These are phyloP conservation scores for Pseudogymnoascus sp. DNA, from an alignment of 2,329 filamentous ascomycete genomes.

Conservation along the genomic window DNA sequence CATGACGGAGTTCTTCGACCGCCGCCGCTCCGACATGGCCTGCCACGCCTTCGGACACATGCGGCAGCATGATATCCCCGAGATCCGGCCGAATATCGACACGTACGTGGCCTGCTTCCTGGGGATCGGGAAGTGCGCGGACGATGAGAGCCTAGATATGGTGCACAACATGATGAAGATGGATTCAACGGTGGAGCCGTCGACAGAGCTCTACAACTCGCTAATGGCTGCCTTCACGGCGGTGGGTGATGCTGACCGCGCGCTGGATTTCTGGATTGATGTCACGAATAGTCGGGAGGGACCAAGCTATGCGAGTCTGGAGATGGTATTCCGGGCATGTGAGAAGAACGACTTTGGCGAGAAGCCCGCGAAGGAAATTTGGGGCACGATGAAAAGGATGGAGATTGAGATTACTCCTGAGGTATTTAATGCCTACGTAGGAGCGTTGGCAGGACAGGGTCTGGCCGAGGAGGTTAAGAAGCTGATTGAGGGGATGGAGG, in stretches of 20 bases:
- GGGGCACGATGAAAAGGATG: slow-evolving; percentile 62
- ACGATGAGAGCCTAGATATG: slow-evolving; percentile 58
- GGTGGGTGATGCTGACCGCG: slow-evolving; percentile 56
- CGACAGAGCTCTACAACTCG: slow-evolving; percentile 70
- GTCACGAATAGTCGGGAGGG: slow-evolving; percentile 81
- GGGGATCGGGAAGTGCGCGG: slow-evolving; percentile 55
- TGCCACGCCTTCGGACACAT: slow-evolving; percentile 85
- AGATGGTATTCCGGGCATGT: slow-evolving; percentile 72
- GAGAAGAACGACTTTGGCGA: slow-evolving; percentile 53
- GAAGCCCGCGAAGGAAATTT: slow-evolving; percentile 56
- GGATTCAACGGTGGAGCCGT: slow-evolving; percentile 69
- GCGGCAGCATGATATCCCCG: slow-evolving; percentile 61
- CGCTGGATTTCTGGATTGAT: slow-evolving; percentile 73
- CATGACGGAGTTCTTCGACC: slow-evolving; percentile 75
- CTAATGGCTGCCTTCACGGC: slow-evolving; percentile 79
- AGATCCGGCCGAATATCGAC: slow-evolving; percentile 58
- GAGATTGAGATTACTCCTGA: slow-evolving; percentile 67
- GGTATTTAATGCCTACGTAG: slow-evolving; percentile 70
- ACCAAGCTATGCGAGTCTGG: slow-evolving; percentile 71
- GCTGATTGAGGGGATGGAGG: slow-evolving; percentile 58
- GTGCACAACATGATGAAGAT: slow-evolving; percentile 93
- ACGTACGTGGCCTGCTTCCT: slow-evolving; percentile 74
- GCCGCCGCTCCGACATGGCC: slow-evolving; percentile 74
- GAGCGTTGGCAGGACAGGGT: slow-evolving; percentile 65
- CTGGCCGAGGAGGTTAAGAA: slow-evolving; percentile 59